Evolutionary conservation across 805 yeast species (phyloP), one percentile per base, ranked within the genome.

Genomic region (Candida nitratophila): DNA sequence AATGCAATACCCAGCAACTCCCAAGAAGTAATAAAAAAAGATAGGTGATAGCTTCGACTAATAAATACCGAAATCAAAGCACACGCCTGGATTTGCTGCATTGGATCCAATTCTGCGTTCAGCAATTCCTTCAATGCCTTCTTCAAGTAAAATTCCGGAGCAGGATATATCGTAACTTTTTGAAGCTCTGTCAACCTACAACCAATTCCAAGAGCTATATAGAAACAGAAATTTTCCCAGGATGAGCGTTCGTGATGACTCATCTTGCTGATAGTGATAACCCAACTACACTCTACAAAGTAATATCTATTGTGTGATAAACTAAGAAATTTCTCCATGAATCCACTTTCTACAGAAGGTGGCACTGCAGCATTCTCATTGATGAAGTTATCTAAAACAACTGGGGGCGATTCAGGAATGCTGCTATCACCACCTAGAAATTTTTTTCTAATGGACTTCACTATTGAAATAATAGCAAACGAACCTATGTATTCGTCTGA

Each of bases 1-100:
- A 52, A 37, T 9, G 57, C 57, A 24, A 53, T 41, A 4, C 57
- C 57, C 3, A 50, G 42, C 21, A 53, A 40, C 36, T 53, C 57
- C 57, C 57, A 53, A 6, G 55, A 48, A 10, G 50, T 44, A 10
- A 53, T 38, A 42, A 48, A 46, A 32, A 50, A 51, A 2, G 51
- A 47, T 12, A 48, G 39, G 31, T 52, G 53, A 33, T 53, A 51
- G 26, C 49, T 48, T 34, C 53, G 44, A 12, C 55, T 53, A 17
- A 52, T 50, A 24, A 48, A 53, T 16, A 51, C 19, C 1, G 57
- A 50, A 12, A 52, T 40, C 14, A 53, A 40, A 30, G 52, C 31
- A 43, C 56, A 50, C 3, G 57, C 54, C 41, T 53, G 57, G 5
- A 53, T 50, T 40, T 53, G 57, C 33, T 52, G 54, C 0, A 53